phyloP scores from a whole-genome alignment of 306 rosid species.

The apple (Malus domestica) region ASM211411v1 NC_041798.1:40992001-40992500 shows the following conservation, averaged over 20 bases:
- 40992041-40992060: background rate
- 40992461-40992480: background rate
- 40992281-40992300: background rate
- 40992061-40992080: background rate
- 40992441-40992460: background rate
- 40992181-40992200: slow-evolving; percentile 91
- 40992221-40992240: slow-evolving; percentile 90
- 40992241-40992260: background rate
- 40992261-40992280: background rate
- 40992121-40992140: slow-evolving; percentile 79
- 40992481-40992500: background rate
- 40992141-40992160: slow-evolving; percentile 60
- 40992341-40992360: background rate
- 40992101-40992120: slow-evolving; percentile 63
- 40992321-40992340: background rate
- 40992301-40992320: background rate
- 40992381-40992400: background rate
- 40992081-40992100: slow-evolving; percentile 1
- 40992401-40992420: background rate
- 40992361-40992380: background rate
- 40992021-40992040: background rate
- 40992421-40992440: background rate
- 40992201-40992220: slow-evolving; percentile 71
- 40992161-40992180: slow-evolving; percentile 90
- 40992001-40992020: background rate